Conservation (phyloP, 176 grass and related monocot genomes). For the Dendrocalamus sinicus region DNA sequence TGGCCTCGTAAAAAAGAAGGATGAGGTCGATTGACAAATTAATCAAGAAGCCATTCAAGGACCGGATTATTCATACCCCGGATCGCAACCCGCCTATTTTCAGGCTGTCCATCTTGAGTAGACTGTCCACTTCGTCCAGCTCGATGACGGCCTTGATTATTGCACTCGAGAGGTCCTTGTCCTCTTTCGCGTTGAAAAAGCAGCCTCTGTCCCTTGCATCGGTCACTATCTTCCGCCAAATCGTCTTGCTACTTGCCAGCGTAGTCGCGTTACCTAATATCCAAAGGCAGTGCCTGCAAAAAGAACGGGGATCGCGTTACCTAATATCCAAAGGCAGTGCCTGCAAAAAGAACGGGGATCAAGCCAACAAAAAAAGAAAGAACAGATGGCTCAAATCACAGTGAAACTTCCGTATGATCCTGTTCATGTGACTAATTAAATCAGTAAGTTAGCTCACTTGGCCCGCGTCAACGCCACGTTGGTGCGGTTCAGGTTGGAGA, state of each 20-base stretch:
- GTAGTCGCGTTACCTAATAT: slow-evolving; percentile 50
- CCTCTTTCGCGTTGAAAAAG: slow-evolving; percentile 45
- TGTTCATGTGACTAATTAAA: neutral
- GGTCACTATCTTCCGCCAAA: slow-evolving; percentile 54
- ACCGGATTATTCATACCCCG: neutral
- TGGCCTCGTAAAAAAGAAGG: neutral
- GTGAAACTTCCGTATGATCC: neutral
- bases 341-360: slow-evolving; percentile 28
- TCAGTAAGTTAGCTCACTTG: slow-evolving; percentile 32
- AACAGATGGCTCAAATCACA: no score
- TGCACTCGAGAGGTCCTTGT: slow-evolving; percentile 39
- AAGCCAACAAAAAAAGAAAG: neutral
- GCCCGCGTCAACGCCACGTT: slow-evolving; percentile 75
- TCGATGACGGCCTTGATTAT: slow-evolving; percentile 46
- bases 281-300: slow-evolving; percentile 63
- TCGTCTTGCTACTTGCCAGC: slow-evolving; percentile 46
- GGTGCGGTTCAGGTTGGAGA: slow-evolving; percentile 56
- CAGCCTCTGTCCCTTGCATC: slow-evolving; percentile 60
- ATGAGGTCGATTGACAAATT: no score
- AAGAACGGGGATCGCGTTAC: slow-evolving; percentile 30
- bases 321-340: slow-evolving; percentile 51
- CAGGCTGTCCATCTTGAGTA: slow-evolving; percentile 23
- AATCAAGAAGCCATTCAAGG: neutral
- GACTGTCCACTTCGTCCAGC: slow-evolving; percentile 29
- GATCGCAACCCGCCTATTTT: neutral